Evolutionary conservation across 2,329 filamentous ascomycete species (phyloP).

Genomic region (Cytospora piceae): DNA sequence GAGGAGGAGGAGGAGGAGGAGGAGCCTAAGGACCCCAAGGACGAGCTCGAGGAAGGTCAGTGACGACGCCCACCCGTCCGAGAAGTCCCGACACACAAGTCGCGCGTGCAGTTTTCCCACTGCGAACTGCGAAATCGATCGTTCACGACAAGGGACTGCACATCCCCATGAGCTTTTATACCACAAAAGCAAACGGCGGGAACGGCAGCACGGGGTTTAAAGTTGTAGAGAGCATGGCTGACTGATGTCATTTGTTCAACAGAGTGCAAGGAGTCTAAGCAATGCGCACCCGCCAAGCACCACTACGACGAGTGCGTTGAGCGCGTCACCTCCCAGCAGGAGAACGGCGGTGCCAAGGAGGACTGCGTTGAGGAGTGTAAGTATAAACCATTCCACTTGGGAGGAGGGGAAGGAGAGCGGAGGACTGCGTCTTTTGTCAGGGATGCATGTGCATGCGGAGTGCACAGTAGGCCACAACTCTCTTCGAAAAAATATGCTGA

Average conservation of each 20-base stretch:
- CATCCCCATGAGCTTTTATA: background rate
- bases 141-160: background rate
- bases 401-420: background rate
- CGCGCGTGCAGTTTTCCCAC: background rate
- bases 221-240: constrained; percentile 16
- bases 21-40: constrained; percentile 83
- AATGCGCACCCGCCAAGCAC: constrained; percentile 89
- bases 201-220: background rate
- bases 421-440: background rate
- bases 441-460: background rate
- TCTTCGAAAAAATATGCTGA: constrained; percentile 17
- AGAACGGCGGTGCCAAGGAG: constrained; percentile 76
- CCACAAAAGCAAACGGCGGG: background rate
- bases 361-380: constrained; percentile 99
- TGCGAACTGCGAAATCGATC: background rate
- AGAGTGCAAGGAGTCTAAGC: constrained; percentile 89
- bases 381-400: constrained; percentile 44
- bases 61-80: constrained; percentile 36
- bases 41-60: constrained; percentile 89
- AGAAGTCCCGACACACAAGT: constrained; percentile 5
- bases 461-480: background rate
- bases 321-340: constrained; percentile 76
- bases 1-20: constrained; percentile 84
- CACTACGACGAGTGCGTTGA: constrained; percentile 98
- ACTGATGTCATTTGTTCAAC: constrained; percentile 32